These are phyloP conservation scores for Exophiala phaeomuriformis DNA, from an alignment of 2,329 filamentous ascomycete species.

Conservation along the genomic window DNA sequence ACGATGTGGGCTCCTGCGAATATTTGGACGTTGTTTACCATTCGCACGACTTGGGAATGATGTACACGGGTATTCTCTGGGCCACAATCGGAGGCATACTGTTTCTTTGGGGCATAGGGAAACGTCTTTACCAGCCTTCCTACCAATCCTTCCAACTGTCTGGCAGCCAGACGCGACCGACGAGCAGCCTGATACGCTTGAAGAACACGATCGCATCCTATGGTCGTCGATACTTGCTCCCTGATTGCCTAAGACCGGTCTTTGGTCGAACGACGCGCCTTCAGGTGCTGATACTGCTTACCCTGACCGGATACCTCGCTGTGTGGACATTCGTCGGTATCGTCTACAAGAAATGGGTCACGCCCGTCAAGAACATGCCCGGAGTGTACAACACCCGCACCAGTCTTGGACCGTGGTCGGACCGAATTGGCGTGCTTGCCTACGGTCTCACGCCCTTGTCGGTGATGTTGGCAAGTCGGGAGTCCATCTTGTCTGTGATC, in stretches of 20 bases:
- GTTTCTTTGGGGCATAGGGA: constrained; percentile 37
- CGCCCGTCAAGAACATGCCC: constrained; percentile 54
- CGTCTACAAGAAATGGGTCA: constrained; percentile 61
- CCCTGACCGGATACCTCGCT: constrained; percentile 55
- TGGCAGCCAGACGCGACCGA: not conserved
- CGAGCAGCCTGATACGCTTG: constrained; percentile 27
- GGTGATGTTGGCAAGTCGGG: constrained; percentile 59
- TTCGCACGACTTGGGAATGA: constrained; percentile 48
- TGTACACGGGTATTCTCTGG: constrained; percentile 53
- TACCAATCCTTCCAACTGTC: not conserved
- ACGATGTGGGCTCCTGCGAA: constrained; percentile 48
- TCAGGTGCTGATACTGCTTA: constrained; percentile 55
- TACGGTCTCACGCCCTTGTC: constrained; percentile 68
- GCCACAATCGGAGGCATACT: constrained; percentile 45
- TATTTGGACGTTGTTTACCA: constrained; percentile 53
- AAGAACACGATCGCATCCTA: constrained; percentile 37
- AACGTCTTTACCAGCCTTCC: constrained; percentile 12
- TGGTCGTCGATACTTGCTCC: constrained; percentile 51
- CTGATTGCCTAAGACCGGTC: constrained; percentile 49
- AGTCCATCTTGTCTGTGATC: constrained; percentile 61
- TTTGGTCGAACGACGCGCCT: constrained; percentile 64
- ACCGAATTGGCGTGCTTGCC: constrained; percentile 63
- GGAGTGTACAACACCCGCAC: constrained; percentile 57
- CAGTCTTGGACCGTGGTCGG: constrained; percentile 59
- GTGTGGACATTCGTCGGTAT: constrained; percentile 65